A percentile compares a stretch with the other conserved stretches of the same genome.
Evolutionary conservation across 495 filamentous ascomycete species (phyloP).

Genomic region (Xylaria nigripes): DNA sequence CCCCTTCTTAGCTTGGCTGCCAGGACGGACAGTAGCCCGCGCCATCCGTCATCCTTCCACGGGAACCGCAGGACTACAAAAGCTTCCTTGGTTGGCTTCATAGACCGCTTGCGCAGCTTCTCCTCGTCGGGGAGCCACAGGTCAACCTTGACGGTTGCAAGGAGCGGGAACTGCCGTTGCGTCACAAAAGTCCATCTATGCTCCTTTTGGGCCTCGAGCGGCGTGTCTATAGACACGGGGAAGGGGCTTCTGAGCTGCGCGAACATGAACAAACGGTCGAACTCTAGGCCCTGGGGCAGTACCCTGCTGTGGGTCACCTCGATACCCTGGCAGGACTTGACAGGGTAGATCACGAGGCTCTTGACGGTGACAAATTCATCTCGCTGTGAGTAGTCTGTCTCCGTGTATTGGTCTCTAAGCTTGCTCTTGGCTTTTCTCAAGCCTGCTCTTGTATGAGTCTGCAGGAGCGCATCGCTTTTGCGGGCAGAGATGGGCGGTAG

Average conservation of each 20-base stretch:
- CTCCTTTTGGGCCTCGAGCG: constrained; percentile 35
- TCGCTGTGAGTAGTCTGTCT: constrained; percentile 29
- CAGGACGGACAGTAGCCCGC: constrained; percentile 31
- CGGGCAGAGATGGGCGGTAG: constrained; percentile 38
- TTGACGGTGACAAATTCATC: constrained; percentile 45
- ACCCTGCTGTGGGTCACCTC: constrained; percentile 62
- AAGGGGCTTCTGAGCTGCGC: constrained; percentile 56
- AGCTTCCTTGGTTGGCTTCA: constrained; percentile 38
- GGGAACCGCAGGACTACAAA: constrained; percentile 56
- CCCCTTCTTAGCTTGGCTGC: constrained; percentile 39
- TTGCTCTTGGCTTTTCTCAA: constrained; percentile 33
- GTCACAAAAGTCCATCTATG: constrained; percentile 74
- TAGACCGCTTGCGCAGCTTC: constrained; percentile 35
- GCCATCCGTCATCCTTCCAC: constrained; percentile 39
- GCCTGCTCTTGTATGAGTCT: constrained; percentile 37
- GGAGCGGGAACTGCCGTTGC: constrained; percentile 60
- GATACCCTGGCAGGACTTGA: constrained; percentile 80
- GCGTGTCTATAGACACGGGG: constrained; percentile 30
- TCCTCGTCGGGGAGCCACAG: constrained; percentile 69
- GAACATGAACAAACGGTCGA: constrained; percentile 80
- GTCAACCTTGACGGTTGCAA: constrained; percentile 68
- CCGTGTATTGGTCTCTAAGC: constrained; percentile 31
- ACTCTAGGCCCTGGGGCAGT: constrained; percentile 63
- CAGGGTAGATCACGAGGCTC: constrained; percentile 76
- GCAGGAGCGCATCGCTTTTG: constrained; percentile 39